Percentiles rank a stretch among this genome's conserved stretches.
Evolutionary conservation across 306 rosid species (phyloP).

Genomic region (Trifolium pratense): DNA sequence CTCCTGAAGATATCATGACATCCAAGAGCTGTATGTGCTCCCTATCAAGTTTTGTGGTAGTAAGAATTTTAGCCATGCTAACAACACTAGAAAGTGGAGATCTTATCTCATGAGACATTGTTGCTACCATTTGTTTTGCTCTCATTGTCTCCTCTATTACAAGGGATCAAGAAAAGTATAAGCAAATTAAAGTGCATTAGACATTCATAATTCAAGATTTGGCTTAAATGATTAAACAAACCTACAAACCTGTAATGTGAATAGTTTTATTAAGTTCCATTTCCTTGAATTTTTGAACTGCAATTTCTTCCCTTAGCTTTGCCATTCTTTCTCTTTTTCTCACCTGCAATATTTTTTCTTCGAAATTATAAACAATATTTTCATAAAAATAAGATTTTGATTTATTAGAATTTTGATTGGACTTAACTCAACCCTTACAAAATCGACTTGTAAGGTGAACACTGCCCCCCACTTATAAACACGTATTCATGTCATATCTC

Average conservation of each 20-base stretch:
- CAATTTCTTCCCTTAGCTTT: constrained; percentile 85
- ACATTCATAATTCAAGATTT: constrained; percentile 34
- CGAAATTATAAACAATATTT: constrained; percentile 18
- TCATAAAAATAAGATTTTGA: constrained; percentile 8
- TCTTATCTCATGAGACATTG: constrained; percentile 97
- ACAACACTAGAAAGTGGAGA: constrained; percentile 94
- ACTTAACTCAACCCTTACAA: not conserved
- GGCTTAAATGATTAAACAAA: constrained; percentile 52
- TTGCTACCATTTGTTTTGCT: constrained; percentile 96
- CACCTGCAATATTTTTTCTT: constrained; percentile 55
- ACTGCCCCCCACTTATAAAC: not conserved
- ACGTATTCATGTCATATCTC: not conserved
- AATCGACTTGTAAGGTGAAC: not conserved
- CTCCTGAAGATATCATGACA: constrained; percentile 96
- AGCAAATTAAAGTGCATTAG: not conserved
- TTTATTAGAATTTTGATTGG: not conserved
- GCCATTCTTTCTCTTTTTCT: constrained; percentile 95
- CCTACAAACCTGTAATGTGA: constrained; percentile 93
- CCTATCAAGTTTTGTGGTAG: constrained; percentile 82
- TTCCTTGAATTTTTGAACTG: constrained; percentile 93
- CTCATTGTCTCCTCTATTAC: constrained; percentile 90
- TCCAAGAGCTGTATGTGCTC: constrained; percentile 86
- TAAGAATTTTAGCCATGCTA: constrained; percentile 93
- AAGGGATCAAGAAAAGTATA: constrained; percentile 12
- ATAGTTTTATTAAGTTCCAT: constrained; percentile 93